phyloP scores from a whole-genome alignment of 2,329 filamentous ascomycete species.

The Aspergillus felis region DNA sequence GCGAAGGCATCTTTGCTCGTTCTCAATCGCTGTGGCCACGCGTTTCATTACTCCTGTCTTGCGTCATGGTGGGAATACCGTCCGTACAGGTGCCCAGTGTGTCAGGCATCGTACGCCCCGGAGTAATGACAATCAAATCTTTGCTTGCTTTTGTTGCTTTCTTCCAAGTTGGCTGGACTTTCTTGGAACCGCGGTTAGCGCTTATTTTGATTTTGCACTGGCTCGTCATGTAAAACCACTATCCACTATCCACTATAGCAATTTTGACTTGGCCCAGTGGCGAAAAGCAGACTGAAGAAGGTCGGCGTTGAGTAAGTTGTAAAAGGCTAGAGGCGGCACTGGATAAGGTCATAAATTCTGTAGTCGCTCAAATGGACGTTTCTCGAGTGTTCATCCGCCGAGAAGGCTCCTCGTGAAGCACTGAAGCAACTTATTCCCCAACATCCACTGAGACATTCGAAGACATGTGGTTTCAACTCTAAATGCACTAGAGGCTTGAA shows the following conservation, averaged over 20 bases:
- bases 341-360: too few relatives aligned
- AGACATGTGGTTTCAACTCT: background rate
- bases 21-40: constrained; percentile 27
- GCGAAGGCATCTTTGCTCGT: constrained; percentile 13
- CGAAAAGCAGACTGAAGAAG: too few relatives aligned
- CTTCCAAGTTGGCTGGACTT: background rate
- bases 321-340: too few relatives aligned
- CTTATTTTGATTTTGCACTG: background rate
- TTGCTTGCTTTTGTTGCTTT: background rate
- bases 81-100: constrained; percentile 28
- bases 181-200: background rate
- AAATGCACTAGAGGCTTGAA: background rate
- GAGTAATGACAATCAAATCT: constrained; percentile 1
- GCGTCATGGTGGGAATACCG: constrained; percentile 28
- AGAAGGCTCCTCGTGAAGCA: too few relatives aligned
- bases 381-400: too few relatives aligned
- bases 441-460: too few relatives aligned
- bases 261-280: background rate
- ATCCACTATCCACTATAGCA: background rate
- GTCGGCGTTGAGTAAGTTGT: too few relatives aligned
- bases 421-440: too few relatives aligned
- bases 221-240: background rate
- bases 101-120: constrained; percentile 24
- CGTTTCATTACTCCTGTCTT: constrained; percentile 27
- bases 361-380: background rate